Percentiles rank a stretch among this genome's conserved stretches.
phyloP scores from a whole-genome alignment of 2,329 filamentous ascomycete species.

The Neofusicoccum ribis region DNA sequence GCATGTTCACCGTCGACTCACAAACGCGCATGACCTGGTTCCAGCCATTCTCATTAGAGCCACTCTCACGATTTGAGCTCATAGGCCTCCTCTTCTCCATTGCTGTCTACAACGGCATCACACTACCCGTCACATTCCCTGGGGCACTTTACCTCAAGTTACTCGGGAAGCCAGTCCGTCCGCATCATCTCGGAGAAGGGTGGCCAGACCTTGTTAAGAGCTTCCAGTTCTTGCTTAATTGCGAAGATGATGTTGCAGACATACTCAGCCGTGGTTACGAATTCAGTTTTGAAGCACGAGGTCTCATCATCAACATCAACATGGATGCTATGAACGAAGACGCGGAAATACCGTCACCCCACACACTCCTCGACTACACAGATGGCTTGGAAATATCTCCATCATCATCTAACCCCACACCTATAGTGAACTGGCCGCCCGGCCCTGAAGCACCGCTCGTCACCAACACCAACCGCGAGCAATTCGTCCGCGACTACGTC shows the following conservation, averaged over 20 bases:
- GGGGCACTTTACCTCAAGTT: constrained; percentile 80
- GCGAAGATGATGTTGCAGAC: constrained; percentile 81
- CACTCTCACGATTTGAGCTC: constrained; percentile 86
- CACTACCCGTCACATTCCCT: constrained; percentile 86
- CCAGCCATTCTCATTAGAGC: constrained; percentile 75
- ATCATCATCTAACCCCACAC: background rate
- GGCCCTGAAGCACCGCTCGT: constrained; percentile 67
- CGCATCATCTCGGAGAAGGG: constrained; percentile 81
- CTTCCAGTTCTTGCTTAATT: constrained; percentile 70
- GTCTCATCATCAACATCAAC: constrained; percentile 54
- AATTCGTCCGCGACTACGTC: constrained; percentile 83
- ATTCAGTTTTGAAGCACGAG: constrained; percentile 69
- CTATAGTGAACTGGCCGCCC: constrained; percentile 11
- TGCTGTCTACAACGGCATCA: constrained; percentile 90
- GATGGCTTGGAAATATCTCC: background rate
- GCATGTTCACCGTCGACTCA: constrained; percentile 76
- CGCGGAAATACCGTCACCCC: background rate
- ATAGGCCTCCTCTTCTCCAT: constrained; percentile 85
- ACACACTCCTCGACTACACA: background rate
- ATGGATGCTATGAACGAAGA: constrained; percentile 42
- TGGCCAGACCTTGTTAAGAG: constrained; percentile 82
- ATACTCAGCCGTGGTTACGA: constrained; percentile 83
- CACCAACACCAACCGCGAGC: constrained; percentile 73
- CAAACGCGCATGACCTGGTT: constrained; percentile 86
- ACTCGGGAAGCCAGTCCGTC: constrained; percentile 65